Base-by-base conservation (phyloP, 1,284 basidiomycete genomes). In the Cerioporus squamosus region DNA sequence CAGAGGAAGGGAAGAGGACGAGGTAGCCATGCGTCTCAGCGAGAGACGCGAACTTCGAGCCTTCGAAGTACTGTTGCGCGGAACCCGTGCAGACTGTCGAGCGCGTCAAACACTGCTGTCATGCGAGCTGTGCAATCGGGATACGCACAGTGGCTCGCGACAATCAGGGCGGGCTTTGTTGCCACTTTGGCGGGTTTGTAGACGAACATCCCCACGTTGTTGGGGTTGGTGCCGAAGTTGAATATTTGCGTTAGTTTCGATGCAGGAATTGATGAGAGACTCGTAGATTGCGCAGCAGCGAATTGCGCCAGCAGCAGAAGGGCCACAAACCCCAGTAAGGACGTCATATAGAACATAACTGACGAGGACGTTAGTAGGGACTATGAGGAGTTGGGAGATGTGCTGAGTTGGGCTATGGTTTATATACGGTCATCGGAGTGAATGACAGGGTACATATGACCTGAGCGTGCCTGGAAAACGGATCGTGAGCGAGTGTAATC, bases 191-290 rank as follows among this genome's bases (percentile, higher is more conserved):
- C 65, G 3, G 83, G 82, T 62, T 72, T 75, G 75, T 85, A 84
- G 17, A 79, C 68, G 66, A 71, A 81, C 73, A 82, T 79, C 44
- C 69, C 65, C 36, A 83, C 79, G 61, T 78, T 78, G 52, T 78
- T 84, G 7, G 83, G 82, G 70, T 83, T 84, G 42, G 75, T 51
- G 7, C 80, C 80, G 63, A 80, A 79, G 70, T 76, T 68, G n/a
- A 57, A 60, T 53, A 70, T 60, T 59, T 69, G 67, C 31, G 53
- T 38, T 5, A 68, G 51, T n/a, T 55, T 57, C 44, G 59, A 60
- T 9, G 62, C 59, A 3, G 62, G 62, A 42, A 63, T 60, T 1
- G 62, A 60, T 8, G 24, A 17, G 26, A 46, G 24, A 6, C n/a
- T 24, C 39, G 47, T 56, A 17, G 45, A 24, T 56, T 75, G 72